A percentile compares a stretch with the other conserved stretches of the same genome.
Conservation (phyloP, 352 stramenopile genomes). For the Phytophthora fragariaefolia region DNA sequence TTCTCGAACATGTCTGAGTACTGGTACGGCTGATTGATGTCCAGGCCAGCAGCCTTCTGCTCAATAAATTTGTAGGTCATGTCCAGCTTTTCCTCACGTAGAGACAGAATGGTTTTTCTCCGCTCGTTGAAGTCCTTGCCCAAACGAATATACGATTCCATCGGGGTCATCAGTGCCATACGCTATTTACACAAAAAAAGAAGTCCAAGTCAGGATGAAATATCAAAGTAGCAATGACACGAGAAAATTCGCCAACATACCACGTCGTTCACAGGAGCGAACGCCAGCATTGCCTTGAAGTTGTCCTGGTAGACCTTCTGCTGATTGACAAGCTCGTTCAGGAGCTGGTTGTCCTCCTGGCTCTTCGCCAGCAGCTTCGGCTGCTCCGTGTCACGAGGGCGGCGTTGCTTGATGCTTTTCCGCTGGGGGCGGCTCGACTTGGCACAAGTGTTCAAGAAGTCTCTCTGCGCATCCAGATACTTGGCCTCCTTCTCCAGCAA, state of each 20-base stretch:
- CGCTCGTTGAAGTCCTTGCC: conserved; percentile 69
- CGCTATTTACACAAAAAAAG: conserved; percentile 34
- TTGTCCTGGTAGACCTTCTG: conserved; percentile 81
- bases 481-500: conserved; percentile 75
- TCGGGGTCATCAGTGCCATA: conserved; percentile 81
- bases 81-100: conserved; percentile 82
- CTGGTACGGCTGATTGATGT: conserved; percentile 66
- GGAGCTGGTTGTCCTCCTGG: conserved; percentile 53
- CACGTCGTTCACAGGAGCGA: conserved; percentile 79
- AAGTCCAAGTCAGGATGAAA: neutral
- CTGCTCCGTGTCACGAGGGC: conserved; percentile 39
- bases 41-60: conserved; percentile 63
- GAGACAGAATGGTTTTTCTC: conserved; percentile 56
- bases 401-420: conserved; percentile 62
- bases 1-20: conserved; percentile 85
- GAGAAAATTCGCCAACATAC: too few relatives aligned
- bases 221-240: neutral
- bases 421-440: conserved; percentile 50
- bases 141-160: conserved; percentile 79
- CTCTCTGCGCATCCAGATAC: conserved; percentile 70
- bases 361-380: conserved; percentile 52
- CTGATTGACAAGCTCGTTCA: conserved; percentile 67
- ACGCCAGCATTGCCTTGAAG: conserved; percentile 79
- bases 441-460: conserved; percentile 64
- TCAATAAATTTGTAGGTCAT: conserved; percentile 86